Evolutionary conservation across 345 rosid genomes (phyloP).

Genomic region (Moringa oleifera): DNA sequence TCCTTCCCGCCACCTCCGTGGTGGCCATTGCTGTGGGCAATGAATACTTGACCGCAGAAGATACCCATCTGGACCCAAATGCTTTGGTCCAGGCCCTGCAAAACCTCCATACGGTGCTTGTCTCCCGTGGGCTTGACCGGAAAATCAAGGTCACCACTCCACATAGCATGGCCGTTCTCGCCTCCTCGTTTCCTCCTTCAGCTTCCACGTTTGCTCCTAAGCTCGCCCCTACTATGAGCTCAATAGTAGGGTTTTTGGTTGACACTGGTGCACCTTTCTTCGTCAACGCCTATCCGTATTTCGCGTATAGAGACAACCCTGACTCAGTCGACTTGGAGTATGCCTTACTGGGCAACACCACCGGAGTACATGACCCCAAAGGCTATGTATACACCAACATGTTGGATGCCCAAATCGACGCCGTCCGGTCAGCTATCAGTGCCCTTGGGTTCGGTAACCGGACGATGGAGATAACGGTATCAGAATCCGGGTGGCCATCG

Average conservation of each 20-base stretch:
- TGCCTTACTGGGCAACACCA: slow-evolving; percentile 46
- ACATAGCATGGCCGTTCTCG: slow-evolving; percentile 58
- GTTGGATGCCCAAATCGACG: slow-evolving; percentile 66
- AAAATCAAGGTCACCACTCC: slow-evolving; percentile 64
- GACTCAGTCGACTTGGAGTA: slow-evolving; percentile 39
- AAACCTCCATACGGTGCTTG: slow-evolving; percentile 43
- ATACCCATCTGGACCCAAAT: slow-evolving; percentile 34
- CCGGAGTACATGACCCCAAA: slow-evolving; percentile 48
- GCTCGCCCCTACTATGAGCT: slow-evolving; percentile 44
- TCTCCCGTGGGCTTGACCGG: slow-evolving; percentile 48
- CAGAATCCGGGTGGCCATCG: slow-evolving; percentile 68
- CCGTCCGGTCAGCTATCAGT: slow-evolving; percentile 46
- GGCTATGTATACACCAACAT: slow-evolving; percentile 46
- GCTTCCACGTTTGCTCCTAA: slow-evolving; percentile 43
- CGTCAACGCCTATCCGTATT: slow-evolving; percentile 67
- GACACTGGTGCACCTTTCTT: slow-evolving; percentile 53
- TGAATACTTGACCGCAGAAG: slow-evolving; percentile 46
- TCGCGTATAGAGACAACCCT: slow-evolving; percentile 53
- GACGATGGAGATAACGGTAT: slow-evolving; percentile 35
- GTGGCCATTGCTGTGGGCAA: slow-evolving; percentile 52
- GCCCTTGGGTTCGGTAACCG: slow-evolving; percentile 44
- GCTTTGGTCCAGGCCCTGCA: slow-evolving; percentile 50
- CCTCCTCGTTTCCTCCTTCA: slow-evolving; percentile 59
- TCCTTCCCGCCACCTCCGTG: slow-evolving; percentile 54
- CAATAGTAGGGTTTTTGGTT: slow-evolving; percentile 41